These are phyloP conservation scores for Cajanus cajan DNA, from an alignment of 306 rosid species.

Conservation along the genomic window DNA sequence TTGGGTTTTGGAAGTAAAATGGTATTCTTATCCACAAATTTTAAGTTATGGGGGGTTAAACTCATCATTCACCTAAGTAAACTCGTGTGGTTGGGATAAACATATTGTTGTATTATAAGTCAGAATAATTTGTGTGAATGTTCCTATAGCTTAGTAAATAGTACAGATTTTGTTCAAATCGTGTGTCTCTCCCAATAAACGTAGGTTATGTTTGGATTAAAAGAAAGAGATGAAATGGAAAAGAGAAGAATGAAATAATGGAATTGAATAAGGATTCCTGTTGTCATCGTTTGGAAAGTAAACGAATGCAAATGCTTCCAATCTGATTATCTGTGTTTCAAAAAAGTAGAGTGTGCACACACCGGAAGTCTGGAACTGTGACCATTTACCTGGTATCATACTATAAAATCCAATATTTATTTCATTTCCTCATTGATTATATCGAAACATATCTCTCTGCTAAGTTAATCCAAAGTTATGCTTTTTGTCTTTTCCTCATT, in stretches of 20 bases:
- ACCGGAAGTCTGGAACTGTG: neutral
- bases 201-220: neutral
- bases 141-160: neutral
- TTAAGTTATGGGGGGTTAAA: too few species aligned
- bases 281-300: neutral
- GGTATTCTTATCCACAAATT: neutral
- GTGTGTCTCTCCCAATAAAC: neutral
- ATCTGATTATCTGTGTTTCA: neutral
- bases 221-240: neutral
- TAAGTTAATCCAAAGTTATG: conserved; percentile 31
- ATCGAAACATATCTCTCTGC: conserved; percentile 35
- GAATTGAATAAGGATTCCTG: neutral
- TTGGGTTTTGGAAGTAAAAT: neutral
- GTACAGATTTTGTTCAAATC: neutral
- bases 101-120: too few species aligned
- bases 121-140: neutral
- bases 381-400: neutral
- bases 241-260: neutral
- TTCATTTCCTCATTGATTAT: too few species aligned
- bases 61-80: too few species aligned
- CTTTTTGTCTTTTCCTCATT: conserved; percentile 36
- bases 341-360: too few species aligned
- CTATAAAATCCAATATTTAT: neutral
- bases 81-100: too few species aligned
- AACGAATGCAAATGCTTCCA: neutral